Percentiles rank a stretch among this genome's conserved stretches.
Evolutionary conservation across 208 protist genomes (phyloP).

Genomic region (Phytomonas sp.): DNA sequence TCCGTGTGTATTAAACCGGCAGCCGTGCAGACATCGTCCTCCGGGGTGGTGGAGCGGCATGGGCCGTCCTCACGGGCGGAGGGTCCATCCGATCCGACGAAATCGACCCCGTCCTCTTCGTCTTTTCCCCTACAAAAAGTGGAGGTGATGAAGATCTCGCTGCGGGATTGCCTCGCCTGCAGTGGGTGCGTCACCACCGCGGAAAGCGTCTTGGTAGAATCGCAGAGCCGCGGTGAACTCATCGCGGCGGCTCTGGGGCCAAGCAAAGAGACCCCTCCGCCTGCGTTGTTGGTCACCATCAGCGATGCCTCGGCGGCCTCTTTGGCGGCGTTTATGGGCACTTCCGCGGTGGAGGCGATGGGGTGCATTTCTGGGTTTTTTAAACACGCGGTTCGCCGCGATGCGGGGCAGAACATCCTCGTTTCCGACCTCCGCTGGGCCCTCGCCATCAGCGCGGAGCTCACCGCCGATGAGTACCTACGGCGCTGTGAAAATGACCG

Average conservation of each 20-base stretch:
- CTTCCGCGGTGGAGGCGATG: slow-evolving; percentile 27
- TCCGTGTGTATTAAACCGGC: slow-evolving; percentile 52
- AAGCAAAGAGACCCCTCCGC: background rate
- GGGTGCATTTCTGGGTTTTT: slow-evolving; percentile 57
- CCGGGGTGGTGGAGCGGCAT: background rate
- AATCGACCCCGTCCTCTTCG: too few relatives aligned
- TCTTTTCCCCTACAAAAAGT: background rate
- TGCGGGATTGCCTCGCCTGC: slow-evolving; percentile 88
- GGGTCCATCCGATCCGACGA: too few relatives aligned
- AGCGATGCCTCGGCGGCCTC: slow-evolving; percentile 89
- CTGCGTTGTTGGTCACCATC: slow-evolving; percentile 83
- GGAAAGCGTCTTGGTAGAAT: slow-evolving; percentile 93
- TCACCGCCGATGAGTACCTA: slow-evolving; percentile 81
- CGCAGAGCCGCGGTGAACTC: slow-evolving; percentile 49
- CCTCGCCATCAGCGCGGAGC: slow-evolving; percentile 55
- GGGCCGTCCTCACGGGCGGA: background rate
- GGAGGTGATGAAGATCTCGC: slow-evolving; percentile 63
- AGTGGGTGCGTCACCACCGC: slow-evolving; percentile 97
- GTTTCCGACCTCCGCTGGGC: slow-evolving; percentile 83
- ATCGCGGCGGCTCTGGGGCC: slow-evolving; percentile 13
- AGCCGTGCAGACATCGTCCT: background rate
- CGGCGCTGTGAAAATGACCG: slow-evolving; percentile 10
- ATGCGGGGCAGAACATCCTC: slow-evolving; percentile 15
- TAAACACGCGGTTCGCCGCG: slow-evolving; percentile 25
- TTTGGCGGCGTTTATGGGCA: slow-evolving; percentile 77